These are phyloP conservation scores for Fraxinus paxiana DNA, from an alignment of 305 asterid species.

Conservation along the genomic window DNA sequence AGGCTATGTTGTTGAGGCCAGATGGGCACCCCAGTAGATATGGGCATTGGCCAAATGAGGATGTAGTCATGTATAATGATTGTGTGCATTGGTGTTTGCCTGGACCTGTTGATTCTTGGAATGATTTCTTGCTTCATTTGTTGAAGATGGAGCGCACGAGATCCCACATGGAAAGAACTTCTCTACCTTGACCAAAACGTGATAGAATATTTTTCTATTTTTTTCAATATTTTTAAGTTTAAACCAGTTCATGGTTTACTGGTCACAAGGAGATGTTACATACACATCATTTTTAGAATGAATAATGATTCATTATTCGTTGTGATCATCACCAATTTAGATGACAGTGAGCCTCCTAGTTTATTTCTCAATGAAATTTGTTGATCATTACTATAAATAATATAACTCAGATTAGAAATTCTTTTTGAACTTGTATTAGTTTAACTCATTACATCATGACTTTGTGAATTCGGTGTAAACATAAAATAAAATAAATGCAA, in stretches of 20 bases:
- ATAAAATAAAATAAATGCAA: background rate
- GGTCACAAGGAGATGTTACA: background rate
- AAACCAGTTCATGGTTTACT: background rate
- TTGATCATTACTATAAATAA: background rate
- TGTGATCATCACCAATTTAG: background rate
- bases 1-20: slow-evolving; percentile 62
- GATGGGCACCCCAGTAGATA: slow-evolving; percentile 78
- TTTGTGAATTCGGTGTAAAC: background rate
- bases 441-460: background rate
- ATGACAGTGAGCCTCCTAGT: background rate
- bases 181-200: background rate
- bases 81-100: slow-evolving; percentile 86
- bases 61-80: slow-evolving; percentile 45
- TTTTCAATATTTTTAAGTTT: background rate
- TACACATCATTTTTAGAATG: background rate
- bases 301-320: background rate
- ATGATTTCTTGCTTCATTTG: slow-evolving; percentile 51
- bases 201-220: background rate
- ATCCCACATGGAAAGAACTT: slow-evolving; percentile 19
- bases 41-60: slow-evolving; percentile 55
- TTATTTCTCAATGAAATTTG: background rate
- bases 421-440: no score
- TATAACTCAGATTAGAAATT: background rate
- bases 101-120: slow-evolving; percentile 73
- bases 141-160: slow-evolving; percentile 38